Evolutionary conservation across 2,329 filamentous ascomycete species (phyloP).

Genomic region (Aureobasidium sp.): DNA sequence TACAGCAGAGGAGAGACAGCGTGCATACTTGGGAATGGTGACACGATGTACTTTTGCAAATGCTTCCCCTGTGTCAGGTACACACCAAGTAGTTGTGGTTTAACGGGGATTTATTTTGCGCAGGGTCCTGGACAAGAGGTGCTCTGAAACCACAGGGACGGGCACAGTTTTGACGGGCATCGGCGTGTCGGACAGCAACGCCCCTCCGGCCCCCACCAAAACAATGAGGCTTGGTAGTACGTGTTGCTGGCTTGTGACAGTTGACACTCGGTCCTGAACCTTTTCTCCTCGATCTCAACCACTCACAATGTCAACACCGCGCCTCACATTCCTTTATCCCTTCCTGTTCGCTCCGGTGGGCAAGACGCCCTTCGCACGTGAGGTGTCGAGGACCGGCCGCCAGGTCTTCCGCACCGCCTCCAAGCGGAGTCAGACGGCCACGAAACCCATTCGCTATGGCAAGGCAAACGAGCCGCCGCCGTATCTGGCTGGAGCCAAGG

Average conservation of each 20-base stretch:
- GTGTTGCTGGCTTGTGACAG: neutral
- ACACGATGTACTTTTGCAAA: neutral
- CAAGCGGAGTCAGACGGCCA: constrained; percentile 23
- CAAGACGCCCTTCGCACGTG: constrained; percentile 21
- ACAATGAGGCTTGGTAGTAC: neutral
- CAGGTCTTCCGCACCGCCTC: constrained; percentile 29
- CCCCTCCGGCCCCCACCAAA: constrained; percentile 3
- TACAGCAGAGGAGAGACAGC: no score
- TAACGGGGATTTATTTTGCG: neutral
- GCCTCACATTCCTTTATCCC: constrained; percentile 42
- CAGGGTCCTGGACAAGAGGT: neutral
- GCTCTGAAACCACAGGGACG: neutral
- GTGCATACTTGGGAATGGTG: no score
- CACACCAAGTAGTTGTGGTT: neutral
- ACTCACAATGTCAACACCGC: constrained; percentile 35
- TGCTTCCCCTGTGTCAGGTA: neutral
- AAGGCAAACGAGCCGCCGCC: constrained; percentile 41
- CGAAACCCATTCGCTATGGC: constrained; percentile 38
- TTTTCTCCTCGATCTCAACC: neutral
- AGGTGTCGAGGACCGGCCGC: constrained; percentile 22
- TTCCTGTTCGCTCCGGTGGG: constrained; percentile 34
- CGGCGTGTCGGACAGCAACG: neutral
- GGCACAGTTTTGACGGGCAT: neutral
- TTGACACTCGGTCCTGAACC: neutral
- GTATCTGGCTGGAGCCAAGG: constrained; percentile 28